Conservation (phyloP, 768 basidiomycete genomes). For the Mycena metata region DNA sequence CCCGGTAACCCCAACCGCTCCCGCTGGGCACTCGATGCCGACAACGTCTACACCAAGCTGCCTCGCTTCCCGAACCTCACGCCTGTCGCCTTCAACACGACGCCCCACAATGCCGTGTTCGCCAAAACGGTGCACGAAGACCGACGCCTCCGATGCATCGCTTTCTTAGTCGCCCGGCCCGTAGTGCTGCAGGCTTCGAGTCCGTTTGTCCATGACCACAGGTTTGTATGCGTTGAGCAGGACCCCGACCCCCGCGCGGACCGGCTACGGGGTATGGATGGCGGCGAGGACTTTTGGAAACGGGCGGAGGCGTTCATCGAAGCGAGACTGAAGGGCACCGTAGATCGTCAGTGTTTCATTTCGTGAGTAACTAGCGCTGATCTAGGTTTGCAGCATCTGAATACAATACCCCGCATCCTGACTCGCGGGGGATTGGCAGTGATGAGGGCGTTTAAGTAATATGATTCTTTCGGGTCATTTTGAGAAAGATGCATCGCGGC, state of each 20-base stretch:
- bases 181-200: neutral
- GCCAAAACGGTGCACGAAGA: neutral
- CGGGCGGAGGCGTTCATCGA: neutral
- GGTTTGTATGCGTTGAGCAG: neutral
- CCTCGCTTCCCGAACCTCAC: neutral
- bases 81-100: neutral
- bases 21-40: too few species aligned
- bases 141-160: neutral
- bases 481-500: too few species aligned
- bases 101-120: neutral
- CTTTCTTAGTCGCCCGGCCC: neutral
- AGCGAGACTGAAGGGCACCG: neutral
- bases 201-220: neutral
- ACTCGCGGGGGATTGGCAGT: too few species aligned
- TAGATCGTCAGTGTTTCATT: neutral
- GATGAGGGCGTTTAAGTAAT: too few species aligned
- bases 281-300: neutral
- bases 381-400: neutral
- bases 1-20: neutral
- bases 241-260: too few species aligned
- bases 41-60: neutral
- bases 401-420: neutral
- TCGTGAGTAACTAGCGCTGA: neutral
- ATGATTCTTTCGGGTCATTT: too few species aligned
- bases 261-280: neutral